Percentiles rank a stretch among this genome's conserved stretches.
phyloP scores from a whole-genome alignment of 2,329 filamentous ascomycete genomes.

The Amauroascus verrucosus region DNA sequence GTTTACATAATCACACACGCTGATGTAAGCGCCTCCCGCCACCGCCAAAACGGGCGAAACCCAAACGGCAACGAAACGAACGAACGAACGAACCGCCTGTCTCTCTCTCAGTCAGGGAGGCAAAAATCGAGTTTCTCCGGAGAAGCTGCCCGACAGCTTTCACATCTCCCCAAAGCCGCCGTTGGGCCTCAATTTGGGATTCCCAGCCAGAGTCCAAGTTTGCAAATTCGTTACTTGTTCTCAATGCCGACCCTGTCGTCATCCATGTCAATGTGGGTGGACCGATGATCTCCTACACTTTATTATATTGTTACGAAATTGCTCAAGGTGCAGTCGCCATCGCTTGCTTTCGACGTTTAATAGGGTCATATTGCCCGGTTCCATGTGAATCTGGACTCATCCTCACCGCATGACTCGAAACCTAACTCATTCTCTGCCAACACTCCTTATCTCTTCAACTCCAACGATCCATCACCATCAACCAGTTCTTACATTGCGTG shows the following conservation, averaged over 20 bases:
- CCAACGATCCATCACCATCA: background rate
- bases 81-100: background rate
- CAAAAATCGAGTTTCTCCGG: background rate
- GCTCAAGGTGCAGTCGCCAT: conserved; percentile 2
- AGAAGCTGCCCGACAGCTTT: background rate
- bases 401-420: background rate
- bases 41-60: background rate
- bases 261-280: conserved; percentile 6
- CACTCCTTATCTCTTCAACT: background rate
- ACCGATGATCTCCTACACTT: background rate
- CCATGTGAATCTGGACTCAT: conserved; percentile 8
- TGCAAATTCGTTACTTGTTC: background rate
- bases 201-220: background rate
- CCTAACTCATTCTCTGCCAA: background rate
- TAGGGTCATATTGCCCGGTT: background rate
- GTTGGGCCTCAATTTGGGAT: background rate
- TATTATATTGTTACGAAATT: background rate
- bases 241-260: conserved; percentile 7
- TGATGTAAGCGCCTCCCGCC: conserved; percentile 2
- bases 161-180: background rate
- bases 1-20: background rate
- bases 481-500: background rate
- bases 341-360: background rate
- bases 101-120: background rate
- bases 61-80: background rate